Base-by-base conservation (phyloP, 768 basidiomycete species). In the Sarcomyxa edulis region DNA sequence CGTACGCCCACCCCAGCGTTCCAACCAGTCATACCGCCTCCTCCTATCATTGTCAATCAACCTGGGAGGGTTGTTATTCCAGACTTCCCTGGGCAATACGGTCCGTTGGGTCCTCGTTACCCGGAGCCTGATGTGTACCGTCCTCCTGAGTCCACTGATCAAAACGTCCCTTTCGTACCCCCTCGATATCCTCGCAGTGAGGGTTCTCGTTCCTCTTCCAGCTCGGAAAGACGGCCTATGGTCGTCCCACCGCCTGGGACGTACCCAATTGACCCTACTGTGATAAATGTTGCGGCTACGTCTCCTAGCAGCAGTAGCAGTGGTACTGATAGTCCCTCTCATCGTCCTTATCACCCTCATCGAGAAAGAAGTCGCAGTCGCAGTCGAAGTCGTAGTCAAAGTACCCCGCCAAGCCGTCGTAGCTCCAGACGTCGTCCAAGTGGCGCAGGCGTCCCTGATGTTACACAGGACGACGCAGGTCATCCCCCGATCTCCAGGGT, bases 1-100 rank as follows among this genome's bases (percentile, higher is more conserved):
- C 11, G 53, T 53, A 27, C 32, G 29, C 20, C 44, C 49, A 22
- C 36, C 32, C 30, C 41, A 41, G 16, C 34, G 31, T 40, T 72
- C 37, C 68, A 70, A 6, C 54, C 50, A 18, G 68, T 62, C 10
- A 37, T 67, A 40, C 64, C 65, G 16, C 26, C 25, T 11, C 43
- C 39, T 12, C 19, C 24, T n/a, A 31, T 14, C 7, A 40, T 45
- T 19, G 21, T 44, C 21, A 36, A 19, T 35, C n/a, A n/a, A n/a
- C n/a, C n/a, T n/a, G n/a, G n/a, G n/a, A n/a, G n/a, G n/a, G n/a
- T n/a, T n/a, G n/a, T n/a, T n/a, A n/a, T n/a, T n/a, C n/a, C n/a
- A n/a, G n/a, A n/a, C n/a, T n/a, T n/a, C n/a, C n/a, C n/a, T n/a
- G n/a, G n/a, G n/a, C n/a, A n/a, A n/a, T n/a, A n/a, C n/a, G n/a